Base-by-base conservation (phyloP, 139 green algal species). In the Haematococcus sp. region DNA sequence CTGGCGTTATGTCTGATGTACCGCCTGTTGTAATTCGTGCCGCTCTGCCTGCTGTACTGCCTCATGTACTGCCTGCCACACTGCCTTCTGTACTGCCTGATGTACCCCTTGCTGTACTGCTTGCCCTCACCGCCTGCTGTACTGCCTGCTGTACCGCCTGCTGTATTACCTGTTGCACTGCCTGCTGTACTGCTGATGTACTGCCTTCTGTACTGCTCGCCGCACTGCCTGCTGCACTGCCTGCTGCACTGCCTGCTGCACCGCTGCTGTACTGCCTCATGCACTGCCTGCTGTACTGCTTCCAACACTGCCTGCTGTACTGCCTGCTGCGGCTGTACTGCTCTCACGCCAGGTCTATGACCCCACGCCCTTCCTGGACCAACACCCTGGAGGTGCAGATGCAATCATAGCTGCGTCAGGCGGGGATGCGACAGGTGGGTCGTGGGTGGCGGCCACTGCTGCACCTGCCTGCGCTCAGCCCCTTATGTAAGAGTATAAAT, bases 301-400 rank as follows among this genome's bases (percentile, higher is more conserved):
- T 19, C 40, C 40, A 49, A 11, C 40, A 49, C 7, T 49, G 40
- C 40, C 40, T 49, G 4, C 60, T 9, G 44, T 11, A 16, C 3
- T 33, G 33, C 16, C 5, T 31, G 63, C 4, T 31, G 1, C 20
- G 32, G 63, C 87, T 68, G 90, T 98, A 66, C 40, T 49, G 40
- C 40, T n/a, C n/a, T n/a, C n/a, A n/a, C n/a, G n/a, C 40, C 40
- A 49, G 40, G 40, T 49, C 7, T 98, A 98, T 79, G 92, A 98
- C 79, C 89, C 91, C 44, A 96, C 95, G 25, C 81, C 85, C 28
- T 98, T 97, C 79, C 74, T 98, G 34, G 84, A 89, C 22, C 93
- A 92, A 19, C 94, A 98, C 83, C 94, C 94, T 2, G 94, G 94
- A 43, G 93, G 92, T 56, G 68, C 72, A 5, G 90, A 96, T 56